Evolutionary conservation across 768 basidiomycete species (phyloP).

Genomic region (Leccinum ochraceum): DNA sequence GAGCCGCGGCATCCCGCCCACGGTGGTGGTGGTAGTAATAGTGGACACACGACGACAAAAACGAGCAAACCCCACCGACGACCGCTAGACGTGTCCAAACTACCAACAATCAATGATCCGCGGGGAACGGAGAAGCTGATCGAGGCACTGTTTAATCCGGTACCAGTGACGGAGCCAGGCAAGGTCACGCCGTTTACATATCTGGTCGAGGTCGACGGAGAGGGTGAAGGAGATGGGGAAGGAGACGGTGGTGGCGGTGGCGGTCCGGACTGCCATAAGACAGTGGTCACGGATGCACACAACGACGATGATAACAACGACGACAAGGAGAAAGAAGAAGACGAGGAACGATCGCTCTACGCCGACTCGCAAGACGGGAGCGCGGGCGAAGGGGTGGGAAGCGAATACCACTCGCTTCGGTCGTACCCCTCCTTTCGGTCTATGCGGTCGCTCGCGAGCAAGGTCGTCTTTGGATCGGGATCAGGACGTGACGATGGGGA

Average conservation of each 20-base stretch:
- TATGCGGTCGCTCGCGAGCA: slow-evolving; percentile 24
- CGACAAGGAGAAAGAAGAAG: slow-evolving; percentile 1
- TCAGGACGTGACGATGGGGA: background rate
- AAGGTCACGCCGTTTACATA: slow-evolving; percentile 40
- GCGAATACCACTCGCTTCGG: slow-evolving; percentile 32
- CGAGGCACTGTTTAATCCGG: slow-evolving; percentile 79
- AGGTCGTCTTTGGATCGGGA: background rate
- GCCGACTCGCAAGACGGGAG: slow-evolving; percentile 21
- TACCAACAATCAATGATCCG: slow-evolving; percentile 57
- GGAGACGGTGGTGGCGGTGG: slow-evolving; percentile 14
- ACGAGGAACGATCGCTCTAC: slow-evolving; percentile 25
- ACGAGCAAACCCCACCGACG: slow-evolving; percentile 24
- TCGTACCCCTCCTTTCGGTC: slow-evolving; percentile 29
- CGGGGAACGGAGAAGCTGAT: slow-evolving; percentile 72
- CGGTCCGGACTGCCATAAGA: background rate
- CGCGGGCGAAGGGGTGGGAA: slow-evolving; percentile 13
- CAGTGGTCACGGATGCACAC: background rate
- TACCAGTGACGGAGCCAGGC: slow-evolving; percentile 38
- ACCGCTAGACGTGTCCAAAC: slow-evolving; percentile 34
- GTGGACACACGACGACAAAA: slow-evolving; percentile 11
- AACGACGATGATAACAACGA: background rate
- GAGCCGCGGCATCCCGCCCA: background rate
- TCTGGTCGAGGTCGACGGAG: slow-evolving; percentile 31
- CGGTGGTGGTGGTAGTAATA: background rate
- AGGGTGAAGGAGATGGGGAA: slow-evolving; percentile 20